Evolutionary conservation across 1,284 basidiomycete species (phyloP).

Genomic region (Cryptococcus maquisensis): DNA sequence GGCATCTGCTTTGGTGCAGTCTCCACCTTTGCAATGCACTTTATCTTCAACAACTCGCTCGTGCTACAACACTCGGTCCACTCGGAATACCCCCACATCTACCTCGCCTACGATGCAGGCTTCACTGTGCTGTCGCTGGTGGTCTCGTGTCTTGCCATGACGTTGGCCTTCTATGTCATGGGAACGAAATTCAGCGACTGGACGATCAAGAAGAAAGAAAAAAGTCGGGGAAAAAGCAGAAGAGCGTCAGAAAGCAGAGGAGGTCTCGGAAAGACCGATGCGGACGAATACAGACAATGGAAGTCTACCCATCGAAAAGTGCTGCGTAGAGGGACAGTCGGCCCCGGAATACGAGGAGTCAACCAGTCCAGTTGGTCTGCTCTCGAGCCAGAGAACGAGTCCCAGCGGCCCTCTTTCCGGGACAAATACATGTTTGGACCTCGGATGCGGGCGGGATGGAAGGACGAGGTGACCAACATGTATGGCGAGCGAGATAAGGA

Average conservation of each 20-base stretch:
- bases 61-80: constrained; percentile 41
- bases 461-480: constrained; percentile 5
- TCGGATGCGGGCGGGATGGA: background rate
- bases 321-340: constrained; percentile 19
- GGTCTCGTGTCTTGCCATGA: constrained; percentile 49
- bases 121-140: constrained; percentile 51
- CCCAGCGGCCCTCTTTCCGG: background rate
- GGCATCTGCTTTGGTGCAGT: constrained; percentile 51
- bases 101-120: constrained; percentile 47
- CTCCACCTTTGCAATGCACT: constrained; percentile 51
- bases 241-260: background rate
- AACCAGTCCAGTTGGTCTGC: constrained; percentile 32
- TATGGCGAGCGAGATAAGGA: constrained; percentile 25
- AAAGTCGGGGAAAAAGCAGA: background rate
- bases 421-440: background rate
- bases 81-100: constrained; percentile 26
- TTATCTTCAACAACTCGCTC: constrained; percentile 51
- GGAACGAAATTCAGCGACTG: constrained; percentile 44
- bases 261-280: constrained; percentile 6
- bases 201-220: constrained; percentile 16
- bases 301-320: constrained; percentile 24
- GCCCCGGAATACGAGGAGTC: constrained; percentile 26
- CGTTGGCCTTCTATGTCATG: constrained; percentile 51
- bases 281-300: constrained; percentile 34
- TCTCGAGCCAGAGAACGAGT: constrained; percentile 12